Conservation (phyloP, 2,329 filamentous ascomycete species). For the Coniochaeta ligniaria region DNA sequence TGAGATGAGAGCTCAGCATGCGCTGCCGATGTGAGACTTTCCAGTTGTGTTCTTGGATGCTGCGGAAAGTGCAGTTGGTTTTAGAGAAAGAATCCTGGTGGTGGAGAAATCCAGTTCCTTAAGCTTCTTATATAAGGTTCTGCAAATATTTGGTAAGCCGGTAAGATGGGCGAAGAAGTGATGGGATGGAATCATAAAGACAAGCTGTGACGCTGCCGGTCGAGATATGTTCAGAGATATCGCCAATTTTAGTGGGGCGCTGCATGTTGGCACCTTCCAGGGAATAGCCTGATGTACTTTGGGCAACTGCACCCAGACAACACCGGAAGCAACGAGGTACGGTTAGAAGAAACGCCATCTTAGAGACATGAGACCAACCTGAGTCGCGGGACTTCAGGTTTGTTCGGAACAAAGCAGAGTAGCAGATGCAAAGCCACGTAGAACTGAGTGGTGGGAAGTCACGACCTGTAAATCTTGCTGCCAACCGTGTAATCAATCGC, state of each 20-base stretch:
- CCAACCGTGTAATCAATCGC: too few species aligned
- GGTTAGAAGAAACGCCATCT: background rate
- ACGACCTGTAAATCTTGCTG: too few species aligned
- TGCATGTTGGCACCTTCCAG: background rate
- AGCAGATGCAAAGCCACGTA: too few species aligned
- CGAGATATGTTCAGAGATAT: background rate
- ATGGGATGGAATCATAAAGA: background rate
- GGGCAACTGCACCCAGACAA: background rate
- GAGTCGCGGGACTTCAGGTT: too few species aligned
- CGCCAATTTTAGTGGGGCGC: background rate
- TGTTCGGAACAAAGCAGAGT: too few species aligned
- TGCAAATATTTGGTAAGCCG: background rate
- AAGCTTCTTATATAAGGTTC: background rate
- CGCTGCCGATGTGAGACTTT: too few species aligned
- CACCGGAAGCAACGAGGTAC: too few species aligned
- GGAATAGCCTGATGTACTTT: background rate
- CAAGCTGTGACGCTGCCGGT: background rate
- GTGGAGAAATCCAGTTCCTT: background rate
- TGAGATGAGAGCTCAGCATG: background rate
- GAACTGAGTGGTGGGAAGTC: too few species aligned
- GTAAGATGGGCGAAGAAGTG: background rate
- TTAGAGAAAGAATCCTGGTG: background rate
- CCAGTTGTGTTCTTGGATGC: too few species aligned
- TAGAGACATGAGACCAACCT: too few species aligned
- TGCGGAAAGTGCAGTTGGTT: too few species aligned